A percentile compares a stretch with the other conserved stretches of the same genome.
Conservation (phyloP, 352 stramenopile species). For the Phytopythium cucurbitacearum region DNA sequence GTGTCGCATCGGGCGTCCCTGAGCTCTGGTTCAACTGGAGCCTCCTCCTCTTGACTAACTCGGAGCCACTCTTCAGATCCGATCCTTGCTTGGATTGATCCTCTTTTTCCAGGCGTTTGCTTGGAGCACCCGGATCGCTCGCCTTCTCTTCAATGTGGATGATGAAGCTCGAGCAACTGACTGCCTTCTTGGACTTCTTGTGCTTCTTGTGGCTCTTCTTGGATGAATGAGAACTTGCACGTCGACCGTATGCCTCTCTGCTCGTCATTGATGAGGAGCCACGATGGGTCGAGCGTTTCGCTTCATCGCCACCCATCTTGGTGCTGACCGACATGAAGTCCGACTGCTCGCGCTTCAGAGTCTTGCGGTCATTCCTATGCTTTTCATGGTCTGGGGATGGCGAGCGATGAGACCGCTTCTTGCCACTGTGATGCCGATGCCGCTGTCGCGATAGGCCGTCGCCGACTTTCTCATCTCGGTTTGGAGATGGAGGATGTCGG, state of each 20-base stretch:
- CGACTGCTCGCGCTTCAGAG: constrained; percentile 15
- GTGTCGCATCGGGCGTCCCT: constrained; percentile 6
- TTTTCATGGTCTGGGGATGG: neutral
- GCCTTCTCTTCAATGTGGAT: constrained; percentile 30
- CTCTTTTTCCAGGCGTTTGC: constrained; percentile 18
- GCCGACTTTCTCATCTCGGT: neutral
- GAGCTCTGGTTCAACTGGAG: no score
- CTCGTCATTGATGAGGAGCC: neutral
- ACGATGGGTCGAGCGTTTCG: neutral
- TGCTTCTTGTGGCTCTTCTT: constrained; percentile 14
- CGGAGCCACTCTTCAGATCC: no score
- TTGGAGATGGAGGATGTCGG: neutral
- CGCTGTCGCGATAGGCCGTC: neutral
- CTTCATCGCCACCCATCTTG: neutral
- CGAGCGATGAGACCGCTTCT: neutral
- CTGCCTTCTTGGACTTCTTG: constrained; percentile 12
- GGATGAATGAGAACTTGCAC: neutral
- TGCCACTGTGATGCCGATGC: neutral
- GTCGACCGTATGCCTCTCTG: neutral
- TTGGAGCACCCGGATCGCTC: constrained; percentile 7
- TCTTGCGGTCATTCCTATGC: constrained; percentile 9
- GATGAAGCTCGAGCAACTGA: constrained; percentile 9
- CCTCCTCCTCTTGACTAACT: no score
- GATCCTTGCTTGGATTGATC: no score
- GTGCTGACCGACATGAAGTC: neutral